phyloP scores from a whole-genome alignment of 2,329 filamentous ascomycete species.

The Metarhizium guizhouense region DNA sequence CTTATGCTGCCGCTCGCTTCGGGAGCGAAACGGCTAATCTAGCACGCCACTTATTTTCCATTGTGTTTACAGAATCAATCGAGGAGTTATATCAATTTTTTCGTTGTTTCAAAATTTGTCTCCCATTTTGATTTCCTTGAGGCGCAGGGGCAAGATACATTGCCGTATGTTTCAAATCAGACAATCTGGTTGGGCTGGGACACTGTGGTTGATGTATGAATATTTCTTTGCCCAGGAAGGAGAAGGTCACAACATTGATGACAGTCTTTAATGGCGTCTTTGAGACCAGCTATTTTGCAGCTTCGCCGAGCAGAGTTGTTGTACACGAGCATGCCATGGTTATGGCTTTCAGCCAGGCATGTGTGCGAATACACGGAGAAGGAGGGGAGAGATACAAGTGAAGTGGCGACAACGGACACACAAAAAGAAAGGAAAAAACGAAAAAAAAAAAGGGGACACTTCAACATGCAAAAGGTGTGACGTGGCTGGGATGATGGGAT shows the following conservation, averaged over 20 bases:
- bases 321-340: not conserved
- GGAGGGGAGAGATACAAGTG: not conserved
- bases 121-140: not conserved
- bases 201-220: constrained; percentile 3
- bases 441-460: not conserved
- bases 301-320: not conserved
- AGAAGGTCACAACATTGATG: not conserved
- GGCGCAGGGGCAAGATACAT: constrained; percentile 2
- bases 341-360: not conserved
- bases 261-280: not conserved
- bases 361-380: not conserved
- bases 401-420: not conserved
- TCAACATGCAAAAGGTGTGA: not conserved
- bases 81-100: constrained; percentile 6
- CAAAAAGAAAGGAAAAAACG: not conserved
- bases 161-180: not conserved
- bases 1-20: not conserved
- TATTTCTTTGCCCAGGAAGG: not conserved
- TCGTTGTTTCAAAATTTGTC: constrained; percentile 10
- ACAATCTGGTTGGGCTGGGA: not conserved
- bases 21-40: not conserved
- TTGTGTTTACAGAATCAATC: not conserved
- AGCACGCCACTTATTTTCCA: not conserved
- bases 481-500: not conserved
- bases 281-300: not conserved